Evolutionary conservation across 2,329 filamentous ascomycete species (phyloP).

Genomic region (Endothia cerciana): DNA sequence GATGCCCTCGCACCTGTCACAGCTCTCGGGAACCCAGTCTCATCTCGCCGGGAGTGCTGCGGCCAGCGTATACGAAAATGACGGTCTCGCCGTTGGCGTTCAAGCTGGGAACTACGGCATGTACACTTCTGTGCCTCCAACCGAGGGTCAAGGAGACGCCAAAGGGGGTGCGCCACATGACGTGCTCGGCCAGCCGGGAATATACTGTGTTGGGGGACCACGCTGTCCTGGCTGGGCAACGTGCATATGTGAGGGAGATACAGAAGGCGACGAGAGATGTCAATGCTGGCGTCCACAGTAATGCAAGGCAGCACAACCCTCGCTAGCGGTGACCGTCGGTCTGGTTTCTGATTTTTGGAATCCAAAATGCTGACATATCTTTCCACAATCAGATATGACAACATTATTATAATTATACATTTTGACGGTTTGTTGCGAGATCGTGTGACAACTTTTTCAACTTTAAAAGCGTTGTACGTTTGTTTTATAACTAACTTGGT

Average conservation of each 20-base stretch:
- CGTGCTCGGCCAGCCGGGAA: too few relatives aligned
- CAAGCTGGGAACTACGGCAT: not conserved
- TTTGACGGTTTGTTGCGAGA: too few relatives aligned
- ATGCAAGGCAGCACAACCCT: not conserved
- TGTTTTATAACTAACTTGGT: too few relatives aligned
- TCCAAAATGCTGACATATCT: too few relatives aligned
- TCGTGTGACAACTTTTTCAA: too few relatives aligned
- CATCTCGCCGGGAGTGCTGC: not conserved
- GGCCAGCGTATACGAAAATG: not conserved
- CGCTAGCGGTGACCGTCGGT: too few relatives aligned
- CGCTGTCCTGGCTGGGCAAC: not conserved
- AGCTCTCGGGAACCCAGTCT: not conserved
- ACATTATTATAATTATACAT: too few relatives aligned
- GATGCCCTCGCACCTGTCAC: not conserved
- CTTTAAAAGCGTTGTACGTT: too few relatives aligned
- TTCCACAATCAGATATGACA: too few relatives aligned
- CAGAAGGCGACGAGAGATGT: not conserved
- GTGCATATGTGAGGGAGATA: not conserved
- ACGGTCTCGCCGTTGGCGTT: not conserved
- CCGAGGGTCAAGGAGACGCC: not conserved
- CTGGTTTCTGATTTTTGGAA: too few relatives aligned
- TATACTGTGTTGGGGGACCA: not conserved
- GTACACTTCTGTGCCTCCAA: not conserved
- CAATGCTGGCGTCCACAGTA: not conserved
- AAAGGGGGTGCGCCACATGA: not conserved